These are phyloP conservation scores for Carex parvula DNA, from an alignment of 176 grass and related monocot species.

Conservation along the genomic window DNA sequence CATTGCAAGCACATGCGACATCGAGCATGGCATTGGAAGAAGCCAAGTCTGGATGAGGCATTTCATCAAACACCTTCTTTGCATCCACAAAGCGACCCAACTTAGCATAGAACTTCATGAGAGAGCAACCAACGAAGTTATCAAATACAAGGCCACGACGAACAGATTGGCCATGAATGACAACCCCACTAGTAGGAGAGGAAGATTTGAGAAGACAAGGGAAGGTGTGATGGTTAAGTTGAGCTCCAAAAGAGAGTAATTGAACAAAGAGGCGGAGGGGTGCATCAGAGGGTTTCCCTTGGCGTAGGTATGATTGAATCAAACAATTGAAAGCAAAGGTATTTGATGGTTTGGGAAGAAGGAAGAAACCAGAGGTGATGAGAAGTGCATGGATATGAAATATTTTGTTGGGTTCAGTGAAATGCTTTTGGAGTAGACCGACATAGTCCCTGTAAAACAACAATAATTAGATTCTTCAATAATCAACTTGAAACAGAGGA, in stretches of 20 bases:
- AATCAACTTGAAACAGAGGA: too few species aligned
- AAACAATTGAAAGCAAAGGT: constrained; percentile 71
- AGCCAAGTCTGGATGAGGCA: constrained; percentile 44
- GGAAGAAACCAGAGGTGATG: constrained; percentile 55
- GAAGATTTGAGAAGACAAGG: constrained; percentile 56
- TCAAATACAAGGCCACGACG: constrained; percentile 45
- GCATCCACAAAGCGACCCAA: constrained; percentile 31
- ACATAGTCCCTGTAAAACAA: too few species aligned
- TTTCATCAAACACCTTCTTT: constrained; percentile 58
- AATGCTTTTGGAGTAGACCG: constrained; percentile 36
- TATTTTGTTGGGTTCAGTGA: constrained; percentile 31
- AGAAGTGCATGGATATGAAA: constrained; percentile 69
- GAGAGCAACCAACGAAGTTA: constrained; percentile 60
- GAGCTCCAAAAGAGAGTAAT: constrained; percentile 44
- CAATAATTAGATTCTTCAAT: too few species aligned
- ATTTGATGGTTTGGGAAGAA: constrained; percentile 16
- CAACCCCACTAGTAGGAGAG: neutral
- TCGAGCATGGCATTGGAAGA: constrained; percentile 71
- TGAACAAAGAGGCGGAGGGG: constrained; percentile 51
- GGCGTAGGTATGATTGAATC: constrained; percentile 46
- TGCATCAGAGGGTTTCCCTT: neutral
- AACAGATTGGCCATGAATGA: constrained; percentile 57
- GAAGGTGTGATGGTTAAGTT: constrained; percentile 65
- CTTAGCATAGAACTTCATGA: constrained; percentile 42
- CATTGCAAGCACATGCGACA: constrained; percentile 27